phyloP scores from a whole-genome alignment of 202 grass and related monocot genomes.

The Brachypodium distachyon region DNA sequence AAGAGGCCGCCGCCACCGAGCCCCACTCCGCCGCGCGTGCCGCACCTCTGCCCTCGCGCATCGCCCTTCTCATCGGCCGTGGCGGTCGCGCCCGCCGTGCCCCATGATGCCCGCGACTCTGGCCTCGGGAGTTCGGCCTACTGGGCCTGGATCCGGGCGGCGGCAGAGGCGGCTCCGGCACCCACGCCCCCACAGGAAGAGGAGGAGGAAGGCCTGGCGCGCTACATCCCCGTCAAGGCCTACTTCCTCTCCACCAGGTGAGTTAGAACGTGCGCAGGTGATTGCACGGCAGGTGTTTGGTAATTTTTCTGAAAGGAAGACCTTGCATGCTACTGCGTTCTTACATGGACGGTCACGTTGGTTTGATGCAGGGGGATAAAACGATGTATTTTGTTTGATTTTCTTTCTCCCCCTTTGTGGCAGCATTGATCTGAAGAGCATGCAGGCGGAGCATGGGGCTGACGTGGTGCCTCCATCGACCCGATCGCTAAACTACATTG shows the following conservation, averaged over 20 bases:
- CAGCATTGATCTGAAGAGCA: conserved; percentile 92
- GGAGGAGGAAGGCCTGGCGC: conserved; percentile 34
- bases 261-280: neutral
- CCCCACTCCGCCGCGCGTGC: neutral
- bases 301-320: neutral
- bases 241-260: conserved; percentile 82
- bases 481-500: conserved; percentile 70
- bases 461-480: conserved; percentile 68
- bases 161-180: conserved; percentile 32
- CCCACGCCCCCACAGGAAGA: conserved; percentile 6
- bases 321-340: neutral
- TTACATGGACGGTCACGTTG: neutral
- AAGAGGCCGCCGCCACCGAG: neutral
- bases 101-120: conserved; percentile 28
- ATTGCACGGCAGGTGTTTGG: conserved; percentile 21
- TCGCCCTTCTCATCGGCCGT: conserved; percentile 26
- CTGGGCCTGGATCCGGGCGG: conserved; percentile 42
- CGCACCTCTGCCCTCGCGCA: neutral
- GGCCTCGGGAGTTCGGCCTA: conserved; percentile 29
- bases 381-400: neutral
- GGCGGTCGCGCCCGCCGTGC: conserved; percentile 5
- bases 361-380: neutral
- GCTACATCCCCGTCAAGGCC: conserved; percentile 89
- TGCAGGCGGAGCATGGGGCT: conserved; percentile 60
- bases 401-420: conserved; percentile 12